A percentile compares a stretch with the other conserved stretches of the same genome.
Evolutionary conservation across 2,329 filamentous ascomycete genomes (phyloP).

Genomic region (Fusarium keratoplasticum): DNA sequence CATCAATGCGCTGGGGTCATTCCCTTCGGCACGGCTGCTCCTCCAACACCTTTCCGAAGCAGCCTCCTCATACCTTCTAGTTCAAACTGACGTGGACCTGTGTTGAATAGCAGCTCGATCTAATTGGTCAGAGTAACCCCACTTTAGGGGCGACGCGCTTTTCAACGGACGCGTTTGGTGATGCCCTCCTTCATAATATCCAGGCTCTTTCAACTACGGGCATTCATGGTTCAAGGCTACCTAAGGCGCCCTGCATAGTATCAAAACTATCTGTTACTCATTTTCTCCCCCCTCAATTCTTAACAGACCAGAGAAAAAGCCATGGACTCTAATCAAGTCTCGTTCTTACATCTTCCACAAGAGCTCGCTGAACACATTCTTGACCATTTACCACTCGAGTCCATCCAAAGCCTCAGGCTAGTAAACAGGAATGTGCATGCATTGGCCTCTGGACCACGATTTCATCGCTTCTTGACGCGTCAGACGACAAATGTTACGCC

Average conservation of each 20-base stretch:
- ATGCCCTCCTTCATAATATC: not conserved
- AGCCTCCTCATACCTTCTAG: not conserved
- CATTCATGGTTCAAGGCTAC: not conserved
- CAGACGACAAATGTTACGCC: not conserved
- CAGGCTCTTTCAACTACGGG: not conserved
- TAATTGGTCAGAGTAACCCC: not conserved
- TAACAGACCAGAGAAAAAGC: not conserved
- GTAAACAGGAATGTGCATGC: not conserved
- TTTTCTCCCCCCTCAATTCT: not conserved
- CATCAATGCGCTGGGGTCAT: too few relatives aligned
- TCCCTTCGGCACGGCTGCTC: too few relatives aligned
- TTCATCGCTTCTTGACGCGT: not conserved
- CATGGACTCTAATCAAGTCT: not conserved
- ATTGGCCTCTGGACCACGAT: not conserved
- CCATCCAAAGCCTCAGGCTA: not conserved
- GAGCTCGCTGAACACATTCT: not conserved
- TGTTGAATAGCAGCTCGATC: not conserved
- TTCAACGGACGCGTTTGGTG: not conserved
- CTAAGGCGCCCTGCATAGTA: not conserved
- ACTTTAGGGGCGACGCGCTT: not conserved
- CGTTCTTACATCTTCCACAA: not conserved
- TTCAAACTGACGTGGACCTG: not conserved
- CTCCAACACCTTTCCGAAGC: too few relatives aligned
- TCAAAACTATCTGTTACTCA: not conserved
- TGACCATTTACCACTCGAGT: not conserved